phyloP scores from a whole-genome alignment of 306 rosid species.

The Prunus dulcis region DNA sequence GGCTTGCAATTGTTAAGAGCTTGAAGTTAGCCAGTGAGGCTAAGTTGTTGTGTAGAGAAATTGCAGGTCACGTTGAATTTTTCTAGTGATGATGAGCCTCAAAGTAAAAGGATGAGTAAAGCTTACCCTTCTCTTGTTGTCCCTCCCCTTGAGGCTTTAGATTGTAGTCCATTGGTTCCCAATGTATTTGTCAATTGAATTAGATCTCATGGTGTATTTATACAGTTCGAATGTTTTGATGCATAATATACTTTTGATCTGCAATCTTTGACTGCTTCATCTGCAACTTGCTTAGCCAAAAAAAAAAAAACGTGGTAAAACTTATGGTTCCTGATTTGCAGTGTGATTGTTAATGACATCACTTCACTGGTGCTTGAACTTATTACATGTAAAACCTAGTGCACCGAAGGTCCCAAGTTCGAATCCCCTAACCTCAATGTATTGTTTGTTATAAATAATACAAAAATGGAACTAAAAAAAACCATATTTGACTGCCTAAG shows the following conservation, averaged over 20 bases:
- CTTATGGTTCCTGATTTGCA: not conserved
- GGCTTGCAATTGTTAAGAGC: slow-evolving; percentile 68
- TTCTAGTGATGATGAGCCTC: slow-evolving; percentile 31
- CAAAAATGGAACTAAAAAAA: no score
- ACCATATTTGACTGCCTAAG: not conserved
- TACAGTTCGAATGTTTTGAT: not conserved
- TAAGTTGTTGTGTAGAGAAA: slow-evolving; percentile 72
- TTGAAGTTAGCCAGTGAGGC: slow-evolving; percentile 66
- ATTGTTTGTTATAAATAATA: no score
- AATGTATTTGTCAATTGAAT: not conserved
- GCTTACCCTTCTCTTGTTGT: slow-evolving; percentile 24
- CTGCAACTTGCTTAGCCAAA: not conserved
- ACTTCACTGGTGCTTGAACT: not conserved
- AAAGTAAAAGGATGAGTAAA: slow-evolving; percentile 10
- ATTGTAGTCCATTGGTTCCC: not conserved
- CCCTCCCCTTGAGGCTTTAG: slow-evolving; percentile 1
- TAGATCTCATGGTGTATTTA: not conserved
- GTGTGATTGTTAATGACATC: not conserved
- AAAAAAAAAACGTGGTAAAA: not conserved
- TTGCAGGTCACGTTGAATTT: slow-evolving; percentile 77
- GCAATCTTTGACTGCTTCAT: not conserved
- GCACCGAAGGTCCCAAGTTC: no score
- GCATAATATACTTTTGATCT: not conserved
- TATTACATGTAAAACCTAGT: not conserved
- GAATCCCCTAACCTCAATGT: no score